Evolutionary conservation across 2,329 filamentous ascomycete genomes (phyloP), one percentile per base, ranked within the genome.

Genomic region (Colletotrichum australisinense): DNA sequence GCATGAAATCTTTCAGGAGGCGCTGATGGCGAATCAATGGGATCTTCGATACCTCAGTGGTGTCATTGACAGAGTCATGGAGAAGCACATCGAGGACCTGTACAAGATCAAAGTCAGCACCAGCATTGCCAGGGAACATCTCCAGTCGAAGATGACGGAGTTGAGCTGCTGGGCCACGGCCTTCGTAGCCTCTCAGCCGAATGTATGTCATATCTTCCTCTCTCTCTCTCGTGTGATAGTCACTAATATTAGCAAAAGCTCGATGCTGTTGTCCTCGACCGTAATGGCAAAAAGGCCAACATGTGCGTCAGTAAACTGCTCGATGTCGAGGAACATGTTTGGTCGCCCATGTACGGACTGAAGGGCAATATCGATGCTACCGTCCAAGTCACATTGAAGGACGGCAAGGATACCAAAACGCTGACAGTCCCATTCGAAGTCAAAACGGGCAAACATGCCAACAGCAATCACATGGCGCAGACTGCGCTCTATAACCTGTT

Each of bases 301-400:
- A 92, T 98, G 89, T 95, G 94, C 77, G 92, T 99, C 77, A 97
- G 93, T 78, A 99, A 98, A 80, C 87, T 99, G 32, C 92, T 99
- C 16, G 97, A 98, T 80, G 94, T 99, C 11, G 97, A 99, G 81
- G 97, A 99, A 82, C 97, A 98, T 80, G 92, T 99, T 32, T 99
- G 97, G 97, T 98, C 96, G 7, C 97, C 97, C 0, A 96, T 95
- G 91, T 99, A 97, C 80, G 97, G 97, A 0, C 87, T 99, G 19
- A 99, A 99, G 82, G 97, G 97, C 35, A 99, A 98, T 78, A 97
- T 99, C 73, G 97, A 99, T 83, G 97, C 97, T 32, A 98, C 97
- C 0, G 94, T 99, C 1, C 94, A 99, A 84, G 93, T 97, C 19
- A 91, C 90, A 0, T 93, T 98, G 86, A 86, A 90, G 68, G 93